A percentile compares a stretch with the other conserved stretches of the same genome.
Evolutionary conservation across 2,329 filamentous ascomycete genomes (phyloP).

Genomic region (Bipolaris gigantea): DNA sequence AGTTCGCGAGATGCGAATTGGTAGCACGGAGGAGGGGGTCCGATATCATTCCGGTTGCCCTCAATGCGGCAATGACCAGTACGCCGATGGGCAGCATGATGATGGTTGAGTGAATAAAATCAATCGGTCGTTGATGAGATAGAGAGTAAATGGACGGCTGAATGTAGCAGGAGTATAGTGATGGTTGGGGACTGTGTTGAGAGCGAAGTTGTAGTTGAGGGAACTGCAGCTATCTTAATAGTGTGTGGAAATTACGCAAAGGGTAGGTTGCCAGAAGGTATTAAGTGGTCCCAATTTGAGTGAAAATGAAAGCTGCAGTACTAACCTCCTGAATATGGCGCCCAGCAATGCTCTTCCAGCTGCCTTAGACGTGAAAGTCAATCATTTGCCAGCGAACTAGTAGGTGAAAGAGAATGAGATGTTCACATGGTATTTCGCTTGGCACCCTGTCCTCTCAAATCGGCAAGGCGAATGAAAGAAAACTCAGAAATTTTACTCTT

Average conservation of each 20-base stretch:
- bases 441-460: background rate
- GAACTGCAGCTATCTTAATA: background rate
- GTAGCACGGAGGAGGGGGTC: background rate
- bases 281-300: background rate
- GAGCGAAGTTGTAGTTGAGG: background rate
- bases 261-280: background rate
- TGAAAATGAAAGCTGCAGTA: background rate
- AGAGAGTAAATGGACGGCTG: too few species aligned
- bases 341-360: background rate
- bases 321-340: background rate
- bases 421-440: background rate
- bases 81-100: background rate
- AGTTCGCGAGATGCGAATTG: background rate
- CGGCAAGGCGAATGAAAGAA: too few species aligned
- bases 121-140: too few species aligned
- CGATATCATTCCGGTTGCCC: background rate
- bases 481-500: conserved; percentile 54
- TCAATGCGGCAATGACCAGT: background rate
- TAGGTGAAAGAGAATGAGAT: background rate
- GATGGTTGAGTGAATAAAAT: background rate
- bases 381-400: background rate
- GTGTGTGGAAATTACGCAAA: background rate
- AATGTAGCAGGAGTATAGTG: too few species aligned
- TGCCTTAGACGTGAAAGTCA: too few species aligned
- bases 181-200: background rate